phyloP scores from a whole-genome alignment of 2,329 filamentous ascomycete species.

The Cladophialophora bantiana region DNA sequence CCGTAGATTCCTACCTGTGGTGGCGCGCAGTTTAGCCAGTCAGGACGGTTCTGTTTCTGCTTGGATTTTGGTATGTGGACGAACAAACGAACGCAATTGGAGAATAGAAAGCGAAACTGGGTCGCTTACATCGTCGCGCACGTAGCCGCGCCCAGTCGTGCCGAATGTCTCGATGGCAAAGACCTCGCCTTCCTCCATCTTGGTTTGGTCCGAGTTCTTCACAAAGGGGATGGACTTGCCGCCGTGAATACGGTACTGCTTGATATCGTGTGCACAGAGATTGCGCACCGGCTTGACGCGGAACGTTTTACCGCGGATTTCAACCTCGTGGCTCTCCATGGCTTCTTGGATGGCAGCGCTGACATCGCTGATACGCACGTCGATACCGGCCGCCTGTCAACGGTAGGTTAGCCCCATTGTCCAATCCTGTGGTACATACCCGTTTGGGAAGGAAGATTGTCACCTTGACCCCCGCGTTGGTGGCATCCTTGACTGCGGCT shows the following conservation, averaged over 20 bases:
- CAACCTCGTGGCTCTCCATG: constrained; percentile 68
- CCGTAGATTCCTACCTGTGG: constrained; percentile 59
- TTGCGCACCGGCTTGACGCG: constrained; percentile 64
- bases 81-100: not conserved
- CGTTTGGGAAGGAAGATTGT: constrained; percentile 13
- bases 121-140: constrained; percentile 55
- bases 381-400: constrained; percentile 59
- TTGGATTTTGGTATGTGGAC: not conserved
- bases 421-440: not conserved
- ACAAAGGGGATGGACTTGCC: constrained; percentile 63
- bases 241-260: constrained; percentile 63
- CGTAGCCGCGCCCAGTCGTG: constrained; percentile 59
- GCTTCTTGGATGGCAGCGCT: constrained; percentile 66
- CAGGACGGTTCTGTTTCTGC: constrained; percentile 11
- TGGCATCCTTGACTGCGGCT: constrained; percentile 75
- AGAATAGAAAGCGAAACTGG: not conserved
- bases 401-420: constrained; percentile 23
- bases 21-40: constrained; percentile 5
- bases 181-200: constrained; percentile 66
- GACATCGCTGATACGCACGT: constrained; percentile 62
- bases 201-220: constrained; percentile 57
- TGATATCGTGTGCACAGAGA: constrained; percentile 63
- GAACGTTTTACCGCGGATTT: constrained; percentile 60
- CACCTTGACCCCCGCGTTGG: constrained; percentile 65
- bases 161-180: constrained; percentile 68